Conservation (phyloP, 2,329 filamentous ascomycete species). For the Exophiala oligosperma region DNA sequence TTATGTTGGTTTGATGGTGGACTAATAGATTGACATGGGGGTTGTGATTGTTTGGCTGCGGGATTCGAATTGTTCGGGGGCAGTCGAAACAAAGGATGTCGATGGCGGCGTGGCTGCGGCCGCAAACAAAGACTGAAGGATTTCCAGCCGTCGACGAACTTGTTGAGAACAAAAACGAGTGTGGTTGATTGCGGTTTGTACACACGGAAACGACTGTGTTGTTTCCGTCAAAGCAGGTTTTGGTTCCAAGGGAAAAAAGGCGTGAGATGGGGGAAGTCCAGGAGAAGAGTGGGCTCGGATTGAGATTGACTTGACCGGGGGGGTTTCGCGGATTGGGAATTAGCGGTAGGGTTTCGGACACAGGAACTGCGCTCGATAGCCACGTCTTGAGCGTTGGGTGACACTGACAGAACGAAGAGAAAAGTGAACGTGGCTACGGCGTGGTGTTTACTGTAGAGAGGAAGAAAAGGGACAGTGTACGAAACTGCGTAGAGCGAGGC, state of each 20-base stretch:
- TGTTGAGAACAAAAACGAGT: slow-evolving; percentile 12
- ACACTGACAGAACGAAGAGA: not conserved
- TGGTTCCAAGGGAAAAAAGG: not conserved
- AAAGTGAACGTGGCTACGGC: not conserved
- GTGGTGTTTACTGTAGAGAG: not conserved
- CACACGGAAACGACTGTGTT: slow-evolving; percentile 1
- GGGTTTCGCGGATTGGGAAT: slow-evolving; percentile 7
- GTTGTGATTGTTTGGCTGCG: not conserved
- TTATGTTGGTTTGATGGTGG: not conserved
- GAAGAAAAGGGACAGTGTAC: not conserved
- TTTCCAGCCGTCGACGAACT: slow-evolving; percentile 9
- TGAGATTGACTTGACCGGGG: slow-evolving; percentile 8
- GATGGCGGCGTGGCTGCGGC: slow-evolving; percentile 5
- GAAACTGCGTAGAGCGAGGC: too few species aligned
- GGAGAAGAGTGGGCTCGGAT: slow-evolving; percentile 5
- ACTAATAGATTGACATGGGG: slow-evolving; percentile 18
- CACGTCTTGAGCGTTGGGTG: not conserved
- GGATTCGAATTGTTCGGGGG: not conserved
- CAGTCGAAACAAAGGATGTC: slow-evolving; percentile 17
- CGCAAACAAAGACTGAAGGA: slow-evolving; percentile 19
- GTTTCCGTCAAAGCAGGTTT: slow-evolving; percentile 1
- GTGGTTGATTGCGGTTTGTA: slow-evolving; percentile 6
- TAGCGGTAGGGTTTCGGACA: not conserved
- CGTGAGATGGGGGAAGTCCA: not conserved
- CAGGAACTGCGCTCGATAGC: not conserved